phyloP scores from a whole-genome alignment of 768 basidiomycete genomes.

The Mycena indigotica region DNA sequence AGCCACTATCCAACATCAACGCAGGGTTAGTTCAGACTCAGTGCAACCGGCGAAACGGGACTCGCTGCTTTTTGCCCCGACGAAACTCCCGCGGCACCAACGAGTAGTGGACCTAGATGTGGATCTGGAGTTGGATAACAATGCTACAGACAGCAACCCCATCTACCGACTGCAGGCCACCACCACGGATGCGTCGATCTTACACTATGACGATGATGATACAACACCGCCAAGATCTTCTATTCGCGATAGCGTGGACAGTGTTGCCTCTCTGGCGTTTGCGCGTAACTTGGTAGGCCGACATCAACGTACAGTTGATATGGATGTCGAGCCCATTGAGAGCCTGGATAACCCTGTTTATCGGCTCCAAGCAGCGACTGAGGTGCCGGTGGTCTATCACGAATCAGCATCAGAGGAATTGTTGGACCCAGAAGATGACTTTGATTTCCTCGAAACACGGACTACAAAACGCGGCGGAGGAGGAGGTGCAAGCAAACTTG shows the following conservation, averaged over 20 bases:
- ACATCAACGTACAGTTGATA: not conserved
- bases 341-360: not conserved
- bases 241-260: not conserved
- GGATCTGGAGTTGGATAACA: not conserved
- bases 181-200: not conserved
- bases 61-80: not conserved
- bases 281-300: not conserved
- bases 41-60: not conserved
- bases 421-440: not conserved
- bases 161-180: not conserved
- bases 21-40: not conserved
- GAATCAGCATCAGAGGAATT: not conserved
- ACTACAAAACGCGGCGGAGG: not conserved
- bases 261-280: not conserved
- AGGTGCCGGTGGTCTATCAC: not conserved
- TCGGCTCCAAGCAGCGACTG: not conserved
- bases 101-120: not conserved
- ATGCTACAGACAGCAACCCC: not conserved
- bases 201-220: not conserved
- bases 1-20: not conserved
- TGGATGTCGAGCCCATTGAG: not conserved
- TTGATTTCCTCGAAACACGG: not conserved
- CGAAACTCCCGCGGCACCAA: not conserved
- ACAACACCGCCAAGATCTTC: not conserved
- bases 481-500: not conserved